A percentile compares a stretch with the other conserved stretches of the same genome.
These are phyloP conservation scores for Podaxis mareebaensis DNA, from an alignment of 768 basidiomycete genomes.

Conservation along the genomic window DNA sequence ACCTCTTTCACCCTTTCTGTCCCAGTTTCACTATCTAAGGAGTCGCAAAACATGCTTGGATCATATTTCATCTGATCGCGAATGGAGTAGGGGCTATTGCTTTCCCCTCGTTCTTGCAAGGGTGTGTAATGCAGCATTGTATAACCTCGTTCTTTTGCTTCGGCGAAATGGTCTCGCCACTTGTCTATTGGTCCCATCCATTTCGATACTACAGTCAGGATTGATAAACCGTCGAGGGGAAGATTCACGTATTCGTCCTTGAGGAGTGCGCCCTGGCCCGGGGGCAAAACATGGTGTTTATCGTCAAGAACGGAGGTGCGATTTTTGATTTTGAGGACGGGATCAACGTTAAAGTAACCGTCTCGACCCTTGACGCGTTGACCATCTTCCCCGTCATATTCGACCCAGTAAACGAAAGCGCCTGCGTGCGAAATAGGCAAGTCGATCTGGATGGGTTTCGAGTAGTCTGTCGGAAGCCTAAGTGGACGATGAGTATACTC, in stretches of 20 bases:
- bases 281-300: slow-evolving; percentile 51
- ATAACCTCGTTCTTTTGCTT: slow-evolving; percentile 88
- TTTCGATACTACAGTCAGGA: slow-evolving; percentile 92
- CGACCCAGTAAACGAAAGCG: slow-evolving; percentile 93
- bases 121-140: slow-evolving; percentile 99
- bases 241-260: slow-evolving; percentile 59
- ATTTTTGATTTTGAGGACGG: slow-evolving; percentile 73
- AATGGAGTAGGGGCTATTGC: slow-evolving; percentile 93
- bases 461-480: slow-evolving; percentile 86
- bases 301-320: slow-evolving; percentile 73
- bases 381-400: slow-evolving; percentile 72
- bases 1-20: slow-evolving; percentile 59
- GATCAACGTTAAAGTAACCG: slow-evolving; percentile 97
- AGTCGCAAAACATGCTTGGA: slow-evolving; percentile 58
- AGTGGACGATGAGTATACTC: slow-evolving; percentile 21
- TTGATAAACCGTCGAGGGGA: slow-evolving; percentile 84
- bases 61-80: slow-evolving; percentile 86
- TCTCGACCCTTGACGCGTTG: slow-evolving; percentile 78
- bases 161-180: slow-evolving; percentile 81
- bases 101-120: slow-evolving; percentile 86
- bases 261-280: slow-evolving; percentile 54
- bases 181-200: slow-evolving; percentile 90
- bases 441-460: slow-evolving; percentile 91
- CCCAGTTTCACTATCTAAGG: slow-evolving; percentile 48
- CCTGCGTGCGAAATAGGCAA: slow-evolving; percentile 96